A percentile compares a stretch with the other conserved stretches of the same genome.
Conservation (phyloP, 495 filamentous ascomycete genomes). For the Lentithecium fluviatile region DNA sequence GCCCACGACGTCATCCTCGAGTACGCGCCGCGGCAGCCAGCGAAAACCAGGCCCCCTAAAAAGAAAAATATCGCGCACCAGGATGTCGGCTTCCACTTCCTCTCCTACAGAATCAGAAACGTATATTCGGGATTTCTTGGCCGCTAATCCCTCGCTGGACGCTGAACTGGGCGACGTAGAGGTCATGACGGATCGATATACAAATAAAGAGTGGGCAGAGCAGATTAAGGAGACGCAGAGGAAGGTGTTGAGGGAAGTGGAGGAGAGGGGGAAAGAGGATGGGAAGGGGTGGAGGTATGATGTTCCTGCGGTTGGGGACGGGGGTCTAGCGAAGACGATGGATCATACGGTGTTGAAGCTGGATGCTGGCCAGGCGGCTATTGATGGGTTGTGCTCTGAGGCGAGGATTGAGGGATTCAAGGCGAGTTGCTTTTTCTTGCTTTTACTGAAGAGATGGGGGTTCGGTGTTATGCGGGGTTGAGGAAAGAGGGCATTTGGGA, state of each 20-base stretch:
- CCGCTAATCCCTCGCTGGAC: conserved; percentile 9
- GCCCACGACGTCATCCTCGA: conserved; percentile 10
- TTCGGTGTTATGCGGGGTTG: background rate
- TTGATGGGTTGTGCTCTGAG: conserved; percentile 64
- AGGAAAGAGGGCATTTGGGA: background rate
- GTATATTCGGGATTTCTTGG: conserved; percentile 14
- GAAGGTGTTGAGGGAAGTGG: conserved; percentile 17
- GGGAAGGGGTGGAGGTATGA: conserved; percentile 7
- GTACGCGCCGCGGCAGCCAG: no score
- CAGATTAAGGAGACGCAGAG: conserved; percentile 35
- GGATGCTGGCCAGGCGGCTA: conserved; percentile 53
- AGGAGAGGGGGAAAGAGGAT: conserved; percentile 9
- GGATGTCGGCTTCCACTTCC: background rate
- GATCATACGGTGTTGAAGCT: conserved; percentile 66
- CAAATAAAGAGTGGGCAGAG: conserved; percentile 41
- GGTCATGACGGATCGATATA: conserved; percentile 41
- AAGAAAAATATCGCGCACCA: background rate
- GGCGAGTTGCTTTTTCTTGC: conserved; percentile 38
- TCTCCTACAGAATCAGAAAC: conserved; percentile 8
- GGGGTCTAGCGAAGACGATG: conserved; percentile 45
- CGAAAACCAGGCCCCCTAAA: background rate
- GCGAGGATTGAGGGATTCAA: conserved; percentile 59
- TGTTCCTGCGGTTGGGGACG: conserved; percentile 13
- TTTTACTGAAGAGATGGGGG: no score
- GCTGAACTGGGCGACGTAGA: conserved; percentile 14